These are phyloP conservation scores for Aspergillus bridgeri DNA, from an alignment of 495 filamentous ascomycete species.

Conservation along the genomic window DNA sequence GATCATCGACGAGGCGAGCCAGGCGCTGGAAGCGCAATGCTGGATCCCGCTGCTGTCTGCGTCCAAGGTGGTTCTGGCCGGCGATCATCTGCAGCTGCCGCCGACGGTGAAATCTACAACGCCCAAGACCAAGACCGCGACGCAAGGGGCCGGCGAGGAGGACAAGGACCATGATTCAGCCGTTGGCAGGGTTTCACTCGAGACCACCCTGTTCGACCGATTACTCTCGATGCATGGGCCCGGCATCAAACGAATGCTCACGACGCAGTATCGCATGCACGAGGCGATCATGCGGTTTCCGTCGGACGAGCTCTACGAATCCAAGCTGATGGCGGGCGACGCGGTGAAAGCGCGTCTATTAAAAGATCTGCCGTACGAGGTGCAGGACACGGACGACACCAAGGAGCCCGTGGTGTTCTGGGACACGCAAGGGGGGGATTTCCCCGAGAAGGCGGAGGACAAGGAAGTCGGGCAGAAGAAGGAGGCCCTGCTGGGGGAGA, in stretches of 20 bases:
- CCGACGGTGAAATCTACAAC: conserved; percentile 80
- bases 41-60: conserved; percentile 88
- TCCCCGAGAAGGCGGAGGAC: conserved; percentile 59
- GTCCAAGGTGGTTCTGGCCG: conserved; percentile 83
- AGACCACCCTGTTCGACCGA: conserved; percentile 87
- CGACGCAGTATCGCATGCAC: conserved; percentile 99
- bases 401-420: conserved; percentile 85
- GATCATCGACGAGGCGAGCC: conserved; percentile 92
- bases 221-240: conserved; percentile 78
- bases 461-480: conserved; percentile 52
- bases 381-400: conserved; percentile 83
- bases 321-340: conserved; percentile 72
- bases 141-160: conserved; percentile 17
- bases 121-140: conserved; percentile 22
- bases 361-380: conserved; percentile 71
- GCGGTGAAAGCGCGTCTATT: conserved; percentile 71
- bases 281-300: conserved; percentile 92
- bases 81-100: conserved; percentile 91
- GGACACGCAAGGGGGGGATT: conserved; percentile 94
- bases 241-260: conserved; percentile 86
- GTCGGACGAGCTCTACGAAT: conserved; percentile 82
- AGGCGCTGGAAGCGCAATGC: conserved; percentile 94
- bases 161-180: conserved; percentile 22
- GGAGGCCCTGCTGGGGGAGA: conserved; percentile 65
- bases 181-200: conserved; percentile 54